Conservation (phyloP, 2,329 filamentous ascomycete species). For the Lachnellula cervina region DNA sequence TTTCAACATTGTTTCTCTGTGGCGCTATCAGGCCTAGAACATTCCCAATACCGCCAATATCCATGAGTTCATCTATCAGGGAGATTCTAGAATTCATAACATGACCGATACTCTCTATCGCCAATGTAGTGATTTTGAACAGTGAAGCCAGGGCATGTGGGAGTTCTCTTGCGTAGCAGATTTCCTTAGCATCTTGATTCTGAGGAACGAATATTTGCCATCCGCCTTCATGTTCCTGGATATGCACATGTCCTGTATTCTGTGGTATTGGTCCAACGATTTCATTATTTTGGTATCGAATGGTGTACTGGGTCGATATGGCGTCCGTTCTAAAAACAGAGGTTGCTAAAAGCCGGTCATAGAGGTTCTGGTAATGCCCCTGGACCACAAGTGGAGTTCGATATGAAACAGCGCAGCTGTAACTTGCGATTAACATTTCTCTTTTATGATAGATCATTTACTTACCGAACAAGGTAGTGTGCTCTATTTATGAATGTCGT, state of each 20-base stretch:
- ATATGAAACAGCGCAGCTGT: conserved; percentile 10
- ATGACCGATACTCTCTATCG: conserved; percentile 7
- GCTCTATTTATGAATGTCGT: conserved; percentile 10
- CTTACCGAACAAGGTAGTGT: conserved; percentile 12
- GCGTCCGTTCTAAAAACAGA: conserved; percentile 2
- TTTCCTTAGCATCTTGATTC: not conserved
- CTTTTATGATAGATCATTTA: not conserved
- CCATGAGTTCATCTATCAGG: conserved; percentile 8
- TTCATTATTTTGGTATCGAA: not conserved
- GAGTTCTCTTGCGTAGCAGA: conserved; percentile 5
- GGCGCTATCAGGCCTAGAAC: conserved; percentile 1
- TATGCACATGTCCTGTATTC: conserved; percentile 6
- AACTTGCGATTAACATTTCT: not conserved
- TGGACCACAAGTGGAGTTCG: conserved; percentile 7
- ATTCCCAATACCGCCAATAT: conserved; percentile 2
- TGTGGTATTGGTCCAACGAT: not conserved
- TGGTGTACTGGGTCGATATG: conserved; percentile 6
- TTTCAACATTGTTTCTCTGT: not conserved
- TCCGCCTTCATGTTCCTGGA: conserved; percentile 2
- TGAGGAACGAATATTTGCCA: conserved; percentile 10
- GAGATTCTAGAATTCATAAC: conserved; percentile 2
- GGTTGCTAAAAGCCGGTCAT: conserved; percentile 1
- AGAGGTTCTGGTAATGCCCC: not conserved
- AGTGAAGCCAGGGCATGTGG: conserved; percentile 7
- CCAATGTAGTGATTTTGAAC: conserved; percentile 4